Conservation (phyloP, 495 filamentous ascomycete species). For the Stereocaulon alpinum region DNA sequence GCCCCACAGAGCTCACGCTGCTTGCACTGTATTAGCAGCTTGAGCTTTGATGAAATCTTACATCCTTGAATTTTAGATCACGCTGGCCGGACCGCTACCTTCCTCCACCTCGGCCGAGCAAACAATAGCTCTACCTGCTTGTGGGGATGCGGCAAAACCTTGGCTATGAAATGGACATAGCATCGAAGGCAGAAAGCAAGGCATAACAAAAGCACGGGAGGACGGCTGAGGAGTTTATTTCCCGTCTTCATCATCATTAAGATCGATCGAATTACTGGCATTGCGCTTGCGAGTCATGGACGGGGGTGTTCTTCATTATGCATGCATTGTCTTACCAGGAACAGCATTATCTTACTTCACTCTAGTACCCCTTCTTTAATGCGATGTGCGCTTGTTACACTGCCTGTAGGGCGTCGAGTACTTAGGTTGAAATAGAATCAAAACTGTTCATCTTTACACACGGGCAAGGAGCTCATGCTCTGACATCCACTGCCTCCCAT, state of each 20-base stretch:
- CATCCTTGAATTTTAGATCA: not conserved
- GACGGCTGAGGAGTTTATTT: not conserved
- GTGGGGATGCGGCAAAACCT: conserved; percentile 10
- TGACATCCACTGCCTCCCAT: too few species aligned
- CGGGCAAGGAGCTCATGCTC: too few species aligned
- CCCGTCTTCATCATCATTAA: not conserved
- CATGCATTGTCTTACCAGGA: conserved; percentile 2
- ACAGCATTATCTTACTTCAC: not conserved
- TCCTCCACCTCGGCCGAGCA: not conserved
- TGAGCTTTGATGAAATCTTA: conserved; percentile 1
- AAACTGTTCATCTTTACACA: not conserved
- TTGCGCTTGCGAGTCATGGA: conserved; percentile 5
- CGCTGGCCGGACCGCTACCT: not conserved
- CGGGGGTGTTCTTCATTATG: not conserved
- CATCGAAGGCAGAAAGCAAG: conserved; percentile 1
- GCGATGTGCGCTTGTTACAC: not conserved
- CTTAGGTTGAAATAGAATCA: conserved; percentile 7
- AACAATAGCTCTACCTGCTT: conserved; percentile 6
- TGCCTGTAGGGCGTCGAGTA: conserved; percentile 7
- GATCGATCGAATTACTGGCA: not conserved
- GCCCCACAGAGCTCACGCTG: not conserved
- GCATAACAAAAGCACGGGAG: not conserved
- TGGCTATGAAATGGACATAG: not conserved
- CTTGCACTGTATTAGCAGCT: not conserved
- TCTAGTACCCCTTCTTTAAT: too few species aligned